These are phyloP conservation scores for Theobroma grandiflorum DNA, from an alignment of 441 rosid genomes.

Conservation along the genomic window DNA sequence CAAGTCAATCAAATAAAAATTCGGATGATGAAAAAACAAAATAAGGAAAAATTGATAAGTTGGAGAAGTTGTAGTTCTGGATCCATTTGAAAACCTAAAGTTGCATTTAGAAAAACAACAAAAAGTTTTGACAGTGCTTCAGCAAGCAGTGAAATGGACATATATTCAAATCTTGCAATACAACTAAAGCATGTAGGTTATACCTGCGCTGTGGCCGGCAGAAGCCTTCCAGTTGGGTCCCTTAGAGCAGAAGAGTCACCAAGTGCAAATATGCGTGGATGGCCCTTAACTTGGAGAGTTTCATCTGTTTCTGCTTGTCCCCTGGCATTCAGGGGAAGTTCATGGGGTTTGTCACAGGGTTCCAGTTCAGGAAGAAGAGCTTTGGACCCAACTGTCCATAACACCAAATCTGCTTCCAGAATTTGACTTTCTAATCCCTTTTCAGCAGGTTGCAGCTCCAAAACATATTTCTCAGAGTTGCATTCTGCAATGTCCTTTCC, in stretches of 20 bases:
- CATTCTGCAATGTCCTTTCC: constrained; percentile 28
- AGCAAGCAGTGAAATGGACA: background rate
- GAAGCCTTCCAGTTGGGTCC: constrained; percentile 78
- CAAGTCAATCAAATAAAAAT: constrained; percentile 8
- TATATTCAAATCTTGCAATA: background rate
- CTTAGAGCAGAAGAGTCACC: constrained; percentile 91
- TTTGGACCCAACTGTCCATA: constrained; percentile 92
- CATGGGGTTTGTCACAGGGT: constrained; percentile 46
- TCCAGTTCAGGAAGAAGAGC: constrained; percentile 78
- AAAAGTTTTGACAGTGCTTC: constrained; percentile 6
- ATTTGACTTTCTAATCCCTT: constrained; percentile 73
- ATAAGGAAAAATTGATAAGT: constrained; percentile 2
- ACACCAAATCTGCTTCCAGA: constrained; percentile 80
- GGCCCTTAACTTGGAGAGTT: constrained; percentile 96
- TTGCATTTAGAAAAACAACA: constrained; percentile 1
- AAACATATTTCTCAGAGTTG: constrained; percentile 53
- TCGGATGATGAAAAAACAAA: background rate
- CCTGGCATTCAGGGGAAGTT: constrained; percentile 74
- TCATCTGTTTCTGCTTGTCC: constrained; percentile 97
- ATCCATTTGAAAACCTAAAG: background rate
- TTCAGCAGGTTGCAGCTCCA: constrained; percentile 88
- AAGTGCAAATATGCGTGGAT: constrained; percentile 88
- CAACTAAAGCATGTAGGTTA: background rate
- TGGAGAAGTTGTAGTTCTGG: background rate
- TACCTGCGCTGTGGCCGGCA: constrained; percentile 98